Evolutionary conservation across 129 eudicot genomes (phyloP), one percentile per base, ranked within the genome.

Genomic region (Pulicaria dysenterica): DNA sequence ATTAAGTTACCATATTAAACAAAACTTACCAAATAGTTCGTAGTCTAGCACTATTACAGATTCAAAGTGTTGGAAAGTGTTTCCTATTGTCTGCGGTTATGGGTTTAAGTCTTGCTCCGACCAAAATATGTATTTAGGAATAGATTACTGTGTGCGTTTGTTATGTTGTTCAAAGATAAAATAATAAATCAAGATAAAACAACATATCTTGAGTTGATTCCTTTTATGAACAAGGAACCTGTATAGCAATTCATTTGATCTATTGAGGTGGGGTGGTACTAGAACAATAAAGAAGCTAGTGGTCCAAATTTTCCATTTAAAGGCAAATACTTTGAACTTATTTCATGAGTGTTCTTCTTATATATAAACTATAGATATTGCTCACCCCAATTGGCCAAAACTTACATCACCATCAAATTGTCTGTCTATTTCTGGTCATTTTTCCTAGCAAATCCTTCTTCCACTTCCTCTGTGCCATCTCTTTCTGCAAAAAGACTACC

Each of bases 241-340:
- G 13, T 44, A 43, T 34, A 45, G 8, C 46, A 44, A 72, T 13
- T 58, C 6, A 34, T 57, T 34, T 7, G 76, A 58, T 58, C 67
- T 5, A 34, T 58, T 11, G 36, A 36, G 36, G 57, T 24, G 2
- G 31, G 31, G 76, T 72, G 67, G 76, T 6, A 58, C 58, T 58
- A 41, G 11, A 41, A 9, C 7, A 43, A 11, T 45, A 58, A 53
- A 41, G 38, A 51, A 19, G 44, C 45, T 65, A 58, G 81, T 77
- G 81, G 70, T 77, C 75, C 75, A 58, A 17, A 8, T 6, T 58
- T 57, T 67, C 69, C 69, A 76, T 67, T 76, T 66, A 14, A 66
- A 57, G 57, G 15, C 16, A 58, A 19, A 42, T 43, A n/a, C 31
- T 42, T 55, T 55, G 41, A 70, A 55, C 42, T 56, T 57, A n/a